Conservation (phyloP, 768 basidiomycete species). For the Pseudohyphozyma bogoriensis region DNA sequence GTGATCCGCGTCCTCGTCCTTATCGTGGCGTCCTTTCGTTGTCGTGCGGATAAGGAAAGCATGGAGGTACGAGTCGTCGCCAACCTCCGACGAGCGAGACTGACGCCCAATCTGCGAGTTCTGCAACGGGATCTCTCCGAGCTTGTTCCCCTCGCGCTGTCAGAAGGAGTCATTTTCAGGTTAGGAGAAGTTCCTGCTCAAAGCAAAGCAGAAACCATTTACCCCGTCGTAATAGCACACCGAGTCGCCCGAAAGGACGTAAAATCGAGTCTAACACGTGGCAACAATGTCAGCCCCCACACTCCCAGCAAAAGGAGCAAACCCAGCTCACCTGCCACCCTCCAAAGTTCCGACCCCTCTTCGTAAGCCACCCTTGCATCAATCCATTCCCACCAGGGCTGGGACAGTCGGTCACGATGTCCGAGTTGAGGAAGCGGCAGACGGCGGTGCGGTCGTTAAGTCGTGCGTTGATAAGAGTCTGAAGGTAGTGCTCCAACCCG, state of each 20-base stretch:
- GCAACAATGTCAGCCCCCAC: slow-evolving; percentile 40
- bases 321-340: slow-evolving; percentile 43
- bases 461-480: slow-evolving; percentile 67
- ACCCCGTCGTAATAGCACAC: slow-evolving; percentile 94
- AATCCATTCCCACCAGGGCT: slow-evolving; percentile 34
- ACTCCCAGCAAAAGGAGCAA: neutral
- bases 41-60: slow-evolving; percentile 94
- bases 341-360: slow-evolving; percentile 93
- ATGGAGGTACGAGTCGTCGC: slow-evolving; percentile 90
- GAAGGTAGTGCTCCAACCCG: slow-evolving; percentile 68
- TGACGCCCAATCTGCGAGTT: slow-evolving; percentile 94
- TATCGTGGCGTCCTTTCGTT: slow-evolving; percentile 49
- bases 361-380: slow-evolving; percentile 64
- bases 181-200: slow-evolving; percentile 3
- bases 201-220: slow-evolving; percentile 42
- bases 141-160: slow-evolving; percentile 78
- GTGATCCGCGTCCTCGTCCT: slow-evolving; percentile 59
- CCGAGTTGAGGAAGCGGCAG: slow-evolving; percentile 83
- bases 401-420: slow-evolving; percentile 65
- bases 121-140: slow-evolving; percentile 83
- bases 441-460: slow-evolving; percentile 81
- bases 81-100: slow-evolving; percentile 44
- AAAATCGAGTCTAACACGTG: slow-evolving; percentile 72
- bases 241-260: slow-evolving; percentile 73
- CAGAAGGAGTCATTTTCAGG: slow-evolving; percentile 2